These are phyloP conservation scores for Grammothele lineata DNA, from an alignment of 768 basidiomycete species.

Conservation along the genomic window DNA sequence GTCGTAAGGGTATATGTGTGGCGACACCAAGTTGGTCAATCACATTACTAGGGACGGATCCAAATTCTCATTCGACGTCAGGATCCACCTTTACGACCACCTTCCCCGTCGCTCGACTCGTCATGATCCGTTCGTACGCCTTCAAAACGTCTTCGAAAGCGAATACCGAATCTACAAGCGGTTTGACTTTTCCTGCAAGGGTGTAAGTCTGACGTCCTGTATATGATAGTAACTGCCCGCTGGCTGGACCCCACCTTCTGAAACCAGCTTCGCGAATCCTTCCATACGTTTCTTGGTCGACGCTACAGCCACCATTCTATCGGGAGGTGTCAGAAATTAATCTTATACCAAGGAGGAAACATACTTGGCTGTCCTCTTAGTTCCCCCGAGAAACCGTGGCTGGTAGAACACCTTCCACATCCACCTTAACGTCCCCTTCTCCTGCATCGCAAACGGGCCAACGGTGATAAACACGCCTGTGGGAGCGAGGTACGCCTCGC, in stretches of 20 bases:
- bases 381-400: constrained; percentile 53
- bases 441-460: constrained; percentile 47
- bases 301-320: constrained; percentile 31
- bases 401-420: constrained; percentile 31
- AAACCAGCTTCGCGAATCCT: constrained; percentile 23
- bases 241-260: constrained; percentile 21
- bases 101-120: constrained; percentile 57
- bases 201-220: too few species aligned
- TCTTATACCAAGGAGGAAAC: too few species aligned
- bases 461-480: constrained; percentile 51
- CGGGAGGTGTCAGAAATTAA: too few species aligned
- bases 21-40: too few species aligned
- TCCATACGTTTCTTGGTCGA: constrained; percentile 34
- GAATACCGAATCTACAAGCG: constrained; percentile 56
- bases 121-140: constrained; percentile 61
- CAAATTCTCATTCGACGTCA: too few species aligned
- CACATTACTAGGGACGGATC: too few species aligned
- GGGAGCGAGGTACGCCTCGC: constrained; percentile 48
- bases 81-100: constrained; percentile 52
- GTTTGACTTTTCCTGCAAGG: constrained; percentile 50
- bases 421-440: constrained; percentile 26
- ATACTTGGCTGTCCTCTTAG: constrained; percentile 43
- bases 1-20: too few species aligned
- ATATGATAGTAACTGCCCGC: too few species aligned
- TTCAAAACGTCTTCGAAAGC: constrained; percentile 50